phyloP scores from a whole-genome alignment of 495 filamentous ascomycete genomes.

The Margaritispora aquatica region DNA sequence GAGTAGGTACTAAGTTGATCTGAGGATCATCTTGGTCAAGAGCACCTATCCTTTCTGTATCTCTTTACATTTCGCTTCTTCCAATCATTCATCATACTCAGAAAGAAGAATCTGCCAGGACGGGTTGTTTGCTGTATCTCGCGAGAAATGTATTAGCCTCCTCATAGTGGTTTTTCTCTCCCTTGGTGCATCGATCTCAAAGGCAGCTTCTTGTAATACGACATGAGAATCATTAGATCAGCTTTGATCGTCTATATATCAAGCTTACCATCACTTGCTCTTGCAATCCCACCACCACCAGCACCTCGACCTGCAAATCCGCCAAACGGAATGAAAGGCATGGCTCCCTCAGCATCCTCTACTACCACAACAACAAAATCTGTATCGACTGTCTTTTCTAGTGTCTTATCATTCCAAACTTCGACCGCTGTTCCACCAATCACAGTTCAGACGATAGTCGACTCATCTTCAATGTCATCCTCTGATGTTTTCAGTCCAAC shows the following conservation, averaged over 20 bases:
- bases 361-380: background rate
- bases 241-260: conserved; percentile 1
- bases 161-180: conserved; percentile 4
- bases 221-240: conserved; percentile 14
- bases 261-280: conserved; percentile 4
- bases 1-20: conserved; percentile 16
- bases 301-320: background rate
- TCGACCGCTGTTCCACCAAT: background rate
- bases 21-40: conserved; percentile 16
- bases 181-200: background rate
- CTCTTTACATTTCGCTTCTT: conserved; percentile 15
- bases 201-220: background rate
- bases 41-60: conserved; percentile 1
- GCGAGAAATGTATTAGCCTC: conserved; percentile 19
- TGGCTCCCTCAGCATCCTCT: background rate
- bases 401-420: background rate
- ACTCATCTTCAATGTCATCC: conserved; percentile 8
- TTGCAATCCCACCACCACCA: background rate
- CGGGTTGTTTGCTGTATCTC: conserved; percentile 3
- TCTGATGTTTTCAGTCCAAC: background rate
- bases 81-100: conserved; percentile 8
- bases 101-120: conserved; percentile 12
- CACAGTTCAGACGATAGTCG: conserved; percentile 1
- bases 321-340: background rate
- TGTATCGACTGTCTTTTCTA: background rate